Base-by-base conservation (phyloP, 2,329 filamentous ascomycete species). In the Proliferodiscus dingleyae region DNA sequence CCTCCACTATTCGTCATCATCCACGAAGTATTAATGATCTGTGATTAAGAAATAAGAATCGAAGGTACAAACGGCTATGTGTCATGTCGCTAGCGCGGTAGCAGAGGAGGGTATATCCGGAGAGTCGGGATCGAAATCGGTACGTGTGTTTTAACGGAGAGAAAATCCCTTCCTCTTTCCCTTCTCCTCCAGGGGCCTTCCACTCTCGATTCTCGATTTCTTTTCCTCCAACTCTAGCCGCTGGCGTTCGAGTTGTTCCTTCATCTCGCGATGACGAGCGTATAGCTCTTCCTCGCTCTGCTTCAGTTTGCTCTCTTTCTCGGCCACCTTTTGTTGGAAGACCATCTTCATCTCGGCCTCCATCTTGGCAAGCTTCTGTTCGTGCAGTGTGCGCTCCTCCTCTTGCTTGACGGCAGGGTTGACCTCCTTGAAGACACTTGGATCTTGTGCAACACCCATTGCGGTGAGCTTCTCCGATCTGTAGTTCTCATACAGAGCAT, bases 331-430 rank as follows among this genome's bases (percentile, higher is more conserved):
- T 70, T 98, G 93, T 71, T 97, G 93, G 89, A 98, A 98, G 60
- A 98, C 93, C 88, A 96, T 95, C 88, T 98, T 98, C 93, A 98
- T 98, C 72, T 98, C 93, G 64, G 89, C 83, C 72, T 98, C 93
- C 93, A 98, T 98, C 88, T 98, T 98, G 70, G 91, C 89, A 61
- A 98, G 88, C 79, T 98, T 98, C 79, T 96, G 90, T 74, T 98
- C 93, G 79, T 98, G 93, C 60, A 98, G 78, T 55, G 87, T 85
- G 63, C 93, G 89, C 78, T 98, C 93, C 74, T 98, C 93, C 70
- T 98, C 93, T 73, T 98, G 93, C 85, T 98, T 98, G 72, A 97
- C 93, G 37, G 93, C 91, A 54, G 93, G 93, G 81, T 98, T 98
- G 78, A 98, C 89, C 83, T 98, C 93, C 82, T 98, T 98, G 87